Percentiles rank a stretch among this genome's conserved stretches.
Evolutionary conservation across 345 rosid species (phyloP).

Genomic region (Pistacia atlantica): DNA sequence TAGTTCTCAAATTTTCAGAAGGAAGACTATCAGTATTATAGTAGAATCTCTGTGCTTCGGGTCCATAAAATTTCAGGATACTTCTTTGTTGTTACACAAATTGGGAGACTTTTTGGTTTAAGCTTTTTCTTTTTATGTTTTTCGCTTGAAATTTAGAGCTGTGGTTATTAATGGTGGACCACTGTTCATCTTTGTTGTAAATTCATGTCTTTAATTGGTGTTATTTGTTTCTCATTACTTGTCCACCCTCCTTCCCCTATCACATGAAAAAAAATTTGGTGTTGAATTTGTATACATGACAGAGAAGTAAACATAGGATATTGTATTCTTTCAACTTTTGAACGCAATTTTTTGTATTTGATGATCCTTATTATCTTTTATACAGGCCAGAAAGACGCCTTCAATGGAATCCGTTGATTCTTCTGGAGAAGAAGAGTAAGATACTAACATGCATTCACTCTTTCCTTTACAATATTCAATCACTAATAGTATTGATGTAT

Average conservation of each 20-base stretch:
- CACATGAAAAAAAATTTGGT: no score
- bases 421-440: constrained; percentile 99
- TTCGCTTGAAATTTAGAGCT: no score
- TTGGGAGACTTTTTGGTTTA: no score
- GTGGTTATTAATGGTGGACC: no score
- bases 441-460: constrained; percentile 22
- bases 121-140: no score
- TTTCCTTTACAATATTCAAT: constrained; percentile 3
- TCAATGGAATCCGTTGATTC: constrained; percentile 92
- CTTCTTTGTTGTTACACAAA: no score
- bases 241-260: no score
- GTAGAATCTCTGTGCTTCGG: neutral
- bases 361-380: constrained; percentile 22
- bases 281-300: no score
- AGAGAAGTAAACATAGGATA: neutral
- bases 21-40: neutral
- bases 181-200: neutral
- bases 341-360: constrained; percentile 6
- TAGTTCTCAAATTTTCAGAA: neutral
- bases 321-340: constrained; percentile 1
- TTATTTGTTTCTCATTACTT: neutral
- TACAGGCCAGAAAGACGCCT: constrained; percentile 82
- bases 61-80: neutral
- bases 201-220: neutral
- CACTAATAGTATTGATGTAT: neutral